These are phyloP conservation scores for Aegilops longissima DNA, from an alignment of 176 grass and related monocot species.

Conservation along the genomic window DNA sequence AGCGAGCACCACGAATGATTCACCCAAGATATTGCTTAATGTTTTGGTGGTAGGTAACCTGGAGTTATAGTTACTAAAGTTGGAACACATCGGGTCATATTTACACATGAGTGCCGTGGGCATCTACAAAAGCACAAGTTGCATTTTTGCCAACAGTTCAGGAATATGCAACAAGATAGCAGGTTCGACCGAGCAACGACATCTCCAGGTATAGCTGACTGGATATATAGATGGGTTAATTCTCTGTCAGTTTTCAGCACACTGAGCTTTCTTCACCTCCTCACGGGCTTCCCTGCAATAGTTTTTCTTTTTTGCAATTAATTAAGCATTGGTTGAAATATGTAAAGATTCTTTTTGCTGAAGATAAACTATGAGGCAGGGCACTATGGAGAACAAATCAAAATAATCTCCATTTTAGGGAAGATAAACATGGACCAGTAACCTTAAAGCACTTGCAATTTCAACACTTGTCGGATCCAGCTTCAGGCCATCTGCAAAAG, in stretches of 20 bases:
- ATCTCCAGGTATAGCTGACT: neutral
- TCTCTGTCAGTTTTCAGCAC: neutral
- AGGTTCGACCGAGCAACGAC: neutral
- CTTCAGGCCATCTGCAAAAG: neutral
- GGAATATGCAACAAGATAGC: neutral
- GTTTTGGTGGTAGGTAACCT: too few species aligned
- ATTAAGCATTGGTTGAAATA: neutral
- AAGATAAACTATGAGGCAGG: neutral
- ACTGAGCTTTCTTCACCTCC: neutral
- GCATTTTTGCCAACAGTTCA: neutral
- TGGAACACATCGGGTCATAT: neutral
- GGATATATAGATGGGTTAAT: neutral
- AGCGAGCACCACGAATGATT: too few species aligned
- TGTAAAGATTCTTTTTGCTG: neutral
- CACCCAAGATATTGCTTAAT: too few species aligned
- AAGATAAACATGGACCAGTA: too few species aligned
- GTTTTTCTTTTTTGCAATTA: too few species aligned
- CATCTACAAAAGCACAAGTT: neutral
- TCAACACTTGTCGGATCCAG: neutral
- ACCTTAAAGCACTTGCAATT: too few species aligned
- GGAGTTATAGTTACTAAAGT: too few species aligned
- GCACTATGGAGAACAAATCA: neutral
- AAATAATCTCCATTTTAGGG: too few species aligned
- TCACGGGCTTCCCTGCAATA: neutral
- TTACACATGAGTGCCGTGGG: neutral